Evolutionary conservation across 495 filamentous ascomycete species (phyloP).

Genomic region (Terfezia claveryi): DNA sequence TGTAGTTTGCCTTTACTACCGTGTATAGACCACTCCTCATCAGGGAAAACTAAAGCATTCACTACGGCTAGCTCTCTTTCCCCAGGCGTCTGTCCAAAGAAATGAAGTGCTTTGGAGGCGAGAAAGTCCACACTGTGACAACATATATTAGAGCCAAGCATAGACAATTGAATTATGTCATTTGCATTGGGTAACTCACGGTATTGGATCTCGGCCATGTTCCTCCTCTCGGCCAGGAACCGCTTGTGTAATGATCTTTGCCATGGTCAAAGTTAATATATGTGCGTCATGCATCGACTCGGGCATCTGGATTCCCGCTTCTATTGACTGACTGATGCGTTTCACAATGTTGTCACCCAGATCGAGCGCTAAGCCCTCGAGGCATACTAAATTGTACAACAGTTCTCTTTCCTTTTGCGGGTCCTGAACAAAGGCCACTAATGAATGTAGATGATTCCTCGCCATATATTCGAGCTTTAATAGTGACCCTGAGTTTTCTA

Average conservation of each 20-base stretch:
- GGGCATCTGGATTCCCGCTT: not conserved
- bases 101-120: slow-evolving; percentile 28
- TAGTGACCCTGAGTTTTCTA: not conserved
- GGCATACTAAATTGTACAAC: too few relatives aligned
- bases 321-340: not conserved
- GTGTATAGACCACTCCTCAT: slow-evolving; percentile 15
- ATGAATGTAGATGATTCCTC: not conserved
- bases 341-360: not conserved
- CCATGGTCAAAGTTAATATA: not conserved
- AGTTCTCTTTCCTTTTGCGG: too few relatives aligned
- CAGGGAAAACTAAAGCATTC: slow-evolving; percentile 29
- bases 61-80: slow-evolving; percentile 18
- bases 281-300: not conserved
- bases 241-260: not conserved
- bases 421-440: not conserved
- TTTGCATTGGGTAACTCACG: too few relatives aligned
- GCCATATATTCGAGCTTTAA: not conserved
- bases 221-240: too few relatives aligned
- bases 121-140: slow-evolving; percentile 30
- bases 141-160: too few relatives aligned
- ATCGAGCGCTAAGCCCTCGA: not conserved
- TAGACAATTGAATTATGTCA: too few relatives aligned
- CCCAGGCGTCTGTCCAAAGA: slow-evolving; percentile 24
- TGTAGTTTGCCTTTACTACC: slow-evolving; percentile 23
- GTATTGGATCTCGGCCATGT: too few relatives aligned